A percentile compares a stretch with the other conserved stretches of the same genome.
These are phyloP conservation scores for Chaetomium strumarium DNA, from an alignment of 2,329 filamentous ascomycete genomes.

Conservation along the genomic window DNA sequence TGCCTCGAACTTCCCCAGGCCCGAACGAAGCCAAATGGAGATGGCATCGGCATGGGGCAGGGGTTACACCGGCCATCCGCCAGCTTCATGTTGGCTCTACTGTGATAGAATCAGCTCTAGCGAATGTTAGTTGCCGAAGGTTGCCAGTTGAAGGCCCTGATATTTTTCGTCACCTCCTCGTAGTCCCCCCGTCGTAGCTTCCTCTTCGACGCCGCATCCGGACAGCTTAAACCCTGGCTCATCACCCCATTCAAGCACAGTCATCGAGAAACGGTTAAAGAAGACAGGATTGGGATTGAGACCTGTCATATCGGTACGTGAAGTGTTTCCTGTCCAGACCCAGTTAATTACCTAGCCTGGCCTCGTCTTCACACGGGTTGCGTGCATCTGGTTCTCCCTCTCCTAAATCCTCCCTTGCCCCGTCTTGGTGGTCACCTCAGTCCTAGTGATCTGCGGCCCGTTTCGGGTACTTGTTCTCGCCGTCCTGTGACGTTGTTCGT, in stretches of 20 bases:
- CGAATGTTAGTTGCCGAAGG: slow-evolving; percentile 3
- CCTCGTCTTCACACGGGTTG: no score
- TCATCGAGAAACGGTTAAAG: background rate
- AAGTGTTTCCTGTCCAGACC: background rate
- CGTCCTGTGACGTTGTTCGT: slow-evolving; percentile 6
- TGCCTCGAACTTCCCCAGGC: slow-evolving; percentile 11
- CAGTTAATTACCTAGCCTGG: background rate
- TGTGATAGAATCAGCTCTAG: background rate
- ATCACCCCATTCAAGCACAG: background rate
- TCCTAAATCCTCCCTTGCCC: background rate
- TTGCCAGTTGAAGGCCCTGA: slow-evolving; percentile 11
- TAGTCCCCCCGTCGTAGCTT: background rate
- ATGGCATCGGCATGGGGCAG: background rate
- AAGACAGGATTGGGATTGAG: slow-evolving; percentile 3
- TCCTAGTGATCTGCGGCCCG: slow-evolving; percentile 13
- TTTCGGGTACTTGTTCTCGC: slow-evolving; percentile 7
- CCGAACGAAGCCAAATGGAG: slow-evolving; percentile 7
- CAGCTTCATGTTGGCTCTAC: slow-evolving; percentile 14
- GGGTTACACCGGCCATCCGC: slow-evolving; percentile 5
- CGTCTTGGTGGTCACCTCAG: slow-evolving; percentile 1
- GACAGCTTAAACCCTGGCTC: background rate
- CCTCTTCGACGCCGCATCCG: slow-evolving; percentile 11
- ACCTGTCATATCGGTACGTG: slow-evolving; percentile 6
- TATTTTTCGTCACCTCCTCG: slow-evolving; percentile 24
- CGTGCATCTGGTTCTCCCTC: background rate